Base-by-base conservation (phyloP, 257 asterid species). In the Solanum arcanum region DNA sequence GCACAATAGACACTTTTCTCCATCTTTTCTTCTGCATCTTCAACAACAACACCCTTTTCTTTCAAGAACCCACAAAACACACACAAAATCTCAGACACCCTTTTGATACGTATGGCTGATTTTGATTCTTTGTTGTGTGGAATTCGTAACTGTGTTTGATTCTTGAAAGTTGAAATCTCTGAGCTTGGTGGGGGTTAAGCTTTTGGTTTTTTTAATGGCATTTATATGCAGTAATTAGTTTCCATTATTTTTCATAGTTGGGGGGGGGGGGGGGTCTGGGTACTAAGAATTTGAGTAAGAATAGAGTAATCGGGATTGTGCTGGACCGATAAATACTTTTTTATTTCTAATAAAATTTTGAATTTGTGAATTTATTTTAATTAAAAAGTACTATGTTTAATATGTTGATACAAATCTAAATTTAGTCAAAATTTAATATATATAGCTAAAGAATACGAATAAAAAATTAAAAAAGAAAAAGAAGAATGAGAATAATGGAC, bases 11-110 rank as follows among this genome's bases (percentile, higher is more conserved):
- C 91, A 96, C 91, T 31, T 91, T 87, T 88, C 93, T 92, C 96
- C 95, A 90, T 91, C 91, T 91, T 91, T 90, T 92, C 93, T 93
- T 94, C 91, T 86, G 92, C 92, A 88, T 90, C 91, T 68, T 84
- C 90, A 64, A 81, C 75, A 44, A 70, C 78, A 46, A 27, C 42
- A 52, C 41, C 87, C 29, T 74, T 74, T 16, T 5, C 77, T 44
- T 29, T 86, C 84, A 47, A 78, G 25, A 76, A 78, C 64, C 39
- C 64, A 44, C 25, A 73, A 73, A 33, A 44, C 27, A 44, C 29
- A 33, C 25, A 35, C 56, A 86, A 31, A 44, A 49, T 74, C 69
- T 11, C 42, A 33, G 7, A 75, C 35, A 81, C 72, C 20, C 77
- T 74, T 75, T 47, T 75, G 76, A 16, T 56, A 68, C 4, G n/a